Evolutionary conservation across 495 filamentous ascomycete species (phyloP), one percentile per base, ranked within the genome.

Genomic region (Zalerion maritima): DNA sequence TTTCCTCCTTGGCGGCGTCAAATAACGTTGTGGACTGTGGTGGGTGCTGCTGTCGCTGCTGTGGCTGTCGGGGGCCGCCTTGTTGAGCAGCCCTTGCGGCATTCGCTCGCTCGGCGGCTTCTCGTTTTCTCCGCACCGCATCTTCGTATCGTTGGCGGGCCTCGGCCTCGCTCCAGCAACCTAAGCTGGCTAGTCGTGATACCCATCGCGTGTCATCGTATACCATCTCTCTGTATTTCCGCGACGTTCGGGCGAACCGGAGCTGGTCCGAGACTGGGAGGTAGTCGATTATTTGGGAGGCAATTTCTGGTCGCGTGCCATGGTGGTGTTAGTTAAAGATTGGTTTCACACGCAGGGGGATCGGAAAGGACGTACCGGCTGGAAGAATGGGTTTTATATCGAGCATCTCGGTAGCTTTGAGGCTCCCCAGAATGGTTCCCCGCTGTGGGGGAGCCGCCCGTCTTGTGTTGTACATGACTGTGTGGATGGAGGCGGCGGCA

Each of bases 181-280:
- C 83, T 70, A 99, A 93, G 17, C 62, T 65, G 43, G 78, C 73
- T 18, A 99, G 55, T 35, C 73, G 69, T 31, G 78, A 73, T 26
- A 94, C 77, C 89, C 89, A 99, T 57, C 87, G 69, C 12, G 83
- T 80, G 50, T 99, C 89, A 62, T 99, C 91, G 57, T 96, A 96
- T 7, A 91, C 91, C 85, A 99, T 99, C 52, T 99, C 89, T 40
- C 78, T 78, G 67, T 93, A 73, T 25, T 84, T 80, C 50, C 72
- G 78, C 31, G 84, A 94, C 17, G 80, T 77, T 17, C 77, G 75
- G n/a, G 89, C 89, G 48, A 81, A 86, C 30, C 73, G 71, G 36
- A 94, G 62, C 23, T 89, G 73, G 43, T 92, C 87, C 32, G 75
- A 58, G 21, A 91, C 66, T 18, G 83, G 75, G 35, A 94, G 71